phyloP scores from a whole-genome alignment of 2,329 filamentous ascomycete species.

The Trichoderma atrobrunneum region DNA sequence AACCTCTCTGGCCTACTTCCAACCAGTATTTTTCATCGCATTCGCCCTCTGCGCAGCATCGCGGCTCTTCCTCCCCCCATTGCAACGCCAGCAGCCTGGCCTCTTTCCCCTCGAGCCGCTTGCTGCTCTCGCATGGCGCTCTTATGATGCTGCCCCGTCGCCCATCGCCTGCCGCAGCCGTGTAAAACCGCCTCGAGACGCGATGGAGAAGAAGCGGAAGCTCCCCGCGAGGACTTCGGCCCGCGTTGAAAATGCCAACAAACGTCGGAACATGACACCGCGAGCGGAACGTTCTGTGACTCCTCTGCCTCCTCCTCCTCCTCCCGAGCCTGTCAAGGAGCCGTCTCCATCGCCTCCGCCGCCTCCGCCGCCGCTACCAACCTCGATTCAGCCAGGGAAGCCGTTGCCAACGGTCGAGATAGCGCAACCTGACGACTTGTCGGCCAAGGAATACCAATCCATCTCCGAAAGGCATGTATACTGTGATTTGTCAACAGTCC shows the following conservation, averaged over 20 bases:
- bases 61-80: background rate
- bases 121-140: slow-evolving; percentile 27
- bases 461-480: slow-evolving; percentile 64
- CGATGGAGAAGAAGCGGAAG: slow-evolving; percentile 66
- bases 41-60: slow-evolving; percentile 3
- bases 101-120: slow-evolving; percentile 13
- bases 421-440: slow-evolving; percentile 62
- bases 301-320: slow-evolving; percentile 35
- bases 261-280: slow-evolving; percentile 58
- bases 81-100: slow-evolving; percentile 3
- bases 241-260: slow-evolving; percentile 57
- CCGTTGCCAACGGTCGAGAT: slow-evolving; percentile 69
- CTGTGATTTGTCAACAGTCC: background rate
- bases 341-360: slow-evolving; percentile 28
- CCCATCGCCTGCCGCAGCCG: slow-evolving; percentile 19
- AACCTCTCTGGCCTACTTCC: background rate
- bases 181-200: slow-evolving; percentile 20
- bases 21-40: slow-evolving; percentile 4
- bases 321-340: slow-evolving; percentile 30
- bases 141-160: slow-evolving; percentile 31
- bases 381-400: slow-evolving; percentile 60
- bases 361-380: slow-evolving; percentile 51
- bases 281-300: slow-evolving; percentile 53
- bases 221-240: slow-evolving; percentile 61
- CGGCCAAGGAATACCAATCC: slow-evolving; percentile 66